These are phyloP conservation scores for Xenoacremonium recifei DNA, from an alignment of 2,329 filamentous ascomycete species.

Conservation along the genomic window DNA sequence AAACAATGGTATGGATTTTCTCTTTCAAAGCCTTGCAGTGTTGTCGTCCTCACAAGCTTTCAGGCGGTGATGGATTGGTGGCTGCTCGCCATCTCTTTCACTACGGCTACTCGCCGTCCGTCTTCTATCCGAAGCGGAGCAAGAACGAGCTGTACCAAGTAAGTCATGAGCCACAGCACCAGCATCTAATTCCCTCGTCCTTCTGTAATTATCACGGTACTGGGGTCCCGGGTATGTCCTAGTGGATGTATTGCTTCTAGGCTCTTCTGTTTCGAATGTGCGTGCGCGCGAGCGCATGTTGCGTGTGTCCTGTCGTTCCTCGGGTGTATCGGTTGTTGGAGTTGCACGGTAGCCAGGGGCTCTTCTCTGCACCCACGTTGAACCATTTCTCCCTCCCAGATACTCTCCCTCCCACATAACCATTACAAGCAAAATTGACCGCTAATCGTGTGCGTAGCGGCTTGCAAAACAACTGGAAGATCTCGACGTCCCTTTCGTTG, in stretches of 20 bases:
- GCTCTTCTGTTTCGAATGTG: constrained; percentile 13
- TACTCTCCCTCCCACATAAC: constrained; percentile 3
- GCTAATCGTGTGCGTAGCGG: constrained; percentile 54
- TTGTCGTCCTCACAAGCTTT: constrained; percentile 1
- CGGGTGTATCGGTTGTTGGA: constrained; percentile 11
- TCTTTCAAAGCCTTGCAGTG: neutral
- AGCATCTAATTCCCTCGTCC: neutral
- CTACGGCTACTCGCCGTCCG: constrained; percentile 83
- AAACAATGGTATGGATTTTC: constrained; percentile 57
- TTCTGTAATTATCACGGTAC: neutral
- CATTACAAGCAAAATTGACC: constrained; percentile 7
- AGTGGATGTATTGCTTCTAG: constrained; percentile 19
- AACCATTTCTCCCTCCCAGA: constrained; percentile 4
- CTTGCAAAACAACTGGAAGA: constrained; percentile 82
- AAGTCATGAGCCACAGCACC: constrained; percentile 18
- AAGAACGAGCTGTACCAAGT: constrained; percentile 90
- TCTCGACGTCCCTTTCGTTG: constrained; percentile 77
- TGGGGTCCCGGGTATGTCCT: neutral
- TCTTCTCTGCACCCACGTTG: constrained; percentile 1
- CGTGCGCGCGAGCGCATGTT: too few species aligned
- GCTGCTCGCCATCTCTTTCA: constrained; percentile 88
- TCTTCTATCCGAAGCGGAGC: constrained; percentile 91
- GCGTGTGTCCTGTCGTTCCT: constrained; percentile 15
- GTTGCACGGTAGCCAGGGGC: constrained; percentile 6
- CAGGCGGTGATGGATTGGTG: constrained; percentile 91